Base-by-base conservation (phyloP, 305 asterid species). In the Fraxinus latifolia region DNA sequence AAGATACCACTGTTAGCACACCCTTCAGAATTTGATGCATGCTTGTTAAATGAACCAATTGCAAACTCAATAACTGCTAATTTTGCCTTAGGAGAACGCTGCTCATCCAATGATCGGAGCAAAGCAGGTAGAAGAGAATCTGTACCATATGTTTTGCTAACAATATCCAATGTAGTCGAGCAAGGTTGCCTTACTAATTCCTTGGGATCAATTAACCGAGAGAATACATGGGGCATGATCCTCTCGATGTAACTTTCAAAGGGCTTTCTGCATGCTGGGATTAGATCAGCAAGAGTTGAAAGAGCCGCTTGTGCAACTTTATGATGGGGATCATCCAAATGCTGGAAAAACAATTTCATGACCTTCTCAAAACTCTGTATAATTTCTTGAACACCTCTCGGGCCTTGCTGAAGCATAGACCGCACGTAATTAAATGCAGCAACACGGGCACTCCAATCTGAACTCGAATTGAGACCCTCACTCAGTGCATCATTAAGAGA, bases 291-390 rank as follows among this genome's bases (percentile, higher is more conserved):
- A 83, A 96, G 98, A 70, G 99, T 96, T 81, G 97, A 93, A 81
- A 96, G 97, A 82, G 98, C 99, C 29, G 99, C 98, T 85, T 96
- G 99, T 44, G 99, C 99, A 81, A 96, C 99, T 87, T 96, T 96
- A 86, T 96, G 99, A 87, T 96, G 99, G 83, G 98, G 99, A 84
- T 96, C 99, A 87, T 94, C 99, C 93, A 96, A 91, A 88, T 96
- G 99, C 92, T 93, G 97, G 89, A 94, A 96, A 88, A 93, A 96
- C 79, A 96, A 88, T 89, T 94, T 96, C 98, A 96, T 96, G 87
- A 96, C 97, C 89, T 96, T 96, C 93, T 96, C 99, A 79, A 96
- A 96, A 85, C 96, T 92, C 89, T 92, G 99, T 77, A 87, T 85
- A 81, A 96, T 88, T 93, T 96, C 99, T 88, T 95, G 99, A 85